Base-by-base conservation (phyloP, 2,329 filamentous ascomycete species). In the Arachnomyces sp. region DNA sequence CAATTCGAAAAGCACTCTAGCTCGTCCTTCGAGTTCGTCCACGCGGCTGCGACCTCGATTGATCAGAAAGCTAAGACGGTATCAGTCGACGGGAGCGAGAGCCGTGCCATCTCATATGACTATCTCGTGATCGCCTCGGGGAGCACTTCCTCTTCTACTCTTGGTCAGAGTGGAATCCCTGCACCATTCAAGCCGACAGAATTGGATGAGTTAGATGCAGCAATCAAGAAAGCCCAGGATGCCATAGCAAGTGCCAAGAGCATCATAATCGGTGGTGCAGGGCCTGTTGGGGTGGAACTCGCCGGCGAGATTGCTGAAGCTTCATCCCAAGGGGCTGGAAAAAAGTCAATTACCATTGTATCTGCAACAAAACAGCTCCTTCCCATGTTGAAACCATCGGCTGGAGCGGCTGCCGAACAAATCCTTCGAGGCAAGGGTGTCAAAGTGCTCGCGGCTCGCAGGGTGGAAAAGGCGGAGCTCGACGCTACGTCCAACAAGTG, bases 41-140 rank as follows among this genome's bases (percentile, higher is more conserved):
- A 70, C 16, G 76, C 63, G 12, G 58, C 60, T 2, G 74, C 68
- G 9, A 74, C 65, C 2, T 58, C 58, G 0, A 57, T 78, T 13
- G 65, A 77, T 39, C 54, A 60, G 1, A 47, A 57, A 2, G 50
- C 48, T 14, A 67, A 72, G 21, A 68, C 55, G 1, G 63, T 79
- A 5, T 57, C 61, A 3, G 62, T 74, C 48, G 63, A 59, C 13
- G 14, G 55, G 57, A 13, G 48, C 52, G 34, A 52, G 48, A 21
- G 45, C 35, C n/a, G 42, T 32, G 15, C 49, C 3, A 46, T 78
- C 8, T 40, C 59, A 2, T 79, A 73, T 52, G 68, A 77, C 47
- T 69, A 72, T n/a, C 62, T 79, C 2, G 61, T 79, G 36, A 69
- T 78, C 43, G 73, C 74, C 7, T 75, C 74, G 1, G 75, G 75